Percentiles rank a stretch among this genome's conserved stretches.
Evolutionary conservation across 257 asterid genomes (phyloP).

Genomic region (Knoxia roxburghii): DNA sequence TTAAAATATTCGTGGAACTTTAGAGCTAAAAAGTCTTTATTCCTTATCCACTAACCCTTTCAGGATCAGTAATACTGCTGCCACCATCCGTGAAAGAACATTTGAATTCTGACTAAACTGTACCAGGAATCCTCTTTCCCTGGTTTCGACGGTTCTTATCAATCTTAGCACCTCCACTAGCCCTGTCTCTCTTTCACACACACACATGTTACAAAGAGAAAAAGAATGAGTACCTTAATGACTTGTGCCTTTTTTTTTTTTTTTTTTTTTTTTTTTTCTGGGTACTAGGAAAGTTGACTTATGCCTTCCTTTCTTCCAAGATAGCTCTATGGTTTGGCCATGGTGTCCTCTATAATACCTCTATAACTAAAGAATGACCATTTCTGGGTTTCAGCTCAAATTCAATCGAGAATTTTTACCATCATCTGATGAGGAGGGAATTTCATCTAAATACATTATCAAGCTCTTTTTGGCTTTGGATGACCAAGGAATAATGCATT

Average conservation of each 20-base stretch:
- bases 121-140: too few relatives aligned
- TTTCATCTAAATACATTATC: background rate
- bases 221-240: background rate
- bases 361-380: background rate
- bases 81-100: background rate
- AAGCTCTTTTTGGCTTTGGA: background rate
- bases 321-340: background rate
- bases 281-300: too few relatives aligned
- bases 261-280: too few relatives aligned
- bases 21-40: background rate
- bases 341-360: background rate
- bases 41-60: background rate
- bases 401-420: too few relatives aligned
- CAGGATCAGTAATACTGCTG: background rate
- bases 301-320: background rate
- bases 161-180: background rate
- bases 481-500: background rate
- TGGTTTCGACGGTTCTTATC: background rate
- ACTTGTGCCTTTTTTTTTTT: too few relatives aligned
- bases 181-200: background rate
- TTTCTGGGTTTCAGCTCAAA: slow-evolving; percentile 4
- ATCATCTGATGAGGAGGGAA: too few relatives aligned
- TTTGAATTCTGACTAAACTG: too few relatives aligned
- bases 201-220: too few relatives aligned
- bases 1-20: background rate